A percentile compares a stretch with the other conserved stretches of the same genome.
phyloP scores from a whole-genome alignment of 352 stramenopile species.

The Globisporangium nagaii region DNA sequence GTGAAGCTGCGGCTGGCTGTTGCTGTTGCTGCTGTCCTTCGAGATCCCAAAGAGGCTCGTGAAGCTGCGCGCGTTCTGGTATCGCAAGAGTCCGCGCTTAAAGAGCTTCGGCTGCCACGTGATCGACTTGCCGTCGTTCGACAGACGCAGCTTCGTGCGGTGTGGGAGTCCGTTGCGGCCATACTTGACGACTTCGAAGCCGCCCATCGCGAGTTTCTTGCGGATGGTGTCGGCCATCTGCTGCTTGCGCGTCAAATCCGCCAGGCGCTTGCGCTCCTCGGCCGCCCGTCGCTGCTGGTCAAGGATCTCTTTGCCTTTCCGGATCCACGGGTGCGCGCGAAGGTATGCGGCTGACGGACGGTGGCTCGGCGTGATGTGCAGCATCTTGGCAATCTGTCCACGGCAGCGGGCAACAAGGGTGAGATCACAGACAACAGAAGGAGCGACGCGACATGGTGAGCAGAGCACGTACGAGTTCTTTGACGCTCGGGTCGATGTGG shows the following conservation, averaged over 20 bases:
- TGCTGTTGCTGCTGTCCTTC: conserved; percentile 26
- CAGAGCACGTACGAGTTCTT: conserved; percentile 37
- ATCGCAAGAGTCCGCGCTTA: conserved; percentile 65
- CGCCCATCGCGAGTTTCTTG: conserved; percentile 62
- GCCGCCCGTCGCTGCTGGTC: conserved; percentile 38
- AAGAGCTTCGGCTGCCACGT: conserved; percentile 75
- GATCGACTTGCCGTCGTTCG: conserved; percentile 57
- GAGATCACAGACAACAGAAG: neutral
- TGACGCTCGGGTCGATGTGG: conserved; percentile 50
- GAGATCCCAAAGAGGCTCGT: conserved; percentile 55
- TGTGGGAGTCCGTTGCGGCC: conserved; percentile 70
- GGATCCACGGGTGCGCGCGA: conserved; percentile 59
- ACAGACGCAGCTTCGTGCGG: conserved; percentile 70
- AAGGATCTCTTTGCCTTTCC: conserved; percentile 34
- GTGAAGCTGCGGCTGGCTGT: conserved; percentile 37
- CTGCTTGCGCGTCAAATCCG: conserved; percentile 55
- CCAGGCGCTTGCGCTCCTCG: conserved; percentile 35
- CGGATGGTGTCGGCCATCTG: conserved; percentile 57
- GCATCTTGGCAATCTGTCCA: conserved; percentile 59
- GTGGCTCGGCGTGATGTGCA: conserved; percentile 63
- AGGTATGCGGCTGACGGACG: conserved; percentile 59
- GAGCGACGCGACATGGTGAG: neutral
- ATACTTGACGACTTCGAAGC: conserved; percentile 79
- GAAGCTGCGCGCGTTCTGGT: conserved; percentile 65
- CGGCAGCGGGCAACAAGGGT: neutral